Percentiles rank a stretch among this genome's conserved stretches.
phyloP scores from a whole-genome alignment of 768 basidiomycete genomes.

The Daedalea quercina region DNA sequence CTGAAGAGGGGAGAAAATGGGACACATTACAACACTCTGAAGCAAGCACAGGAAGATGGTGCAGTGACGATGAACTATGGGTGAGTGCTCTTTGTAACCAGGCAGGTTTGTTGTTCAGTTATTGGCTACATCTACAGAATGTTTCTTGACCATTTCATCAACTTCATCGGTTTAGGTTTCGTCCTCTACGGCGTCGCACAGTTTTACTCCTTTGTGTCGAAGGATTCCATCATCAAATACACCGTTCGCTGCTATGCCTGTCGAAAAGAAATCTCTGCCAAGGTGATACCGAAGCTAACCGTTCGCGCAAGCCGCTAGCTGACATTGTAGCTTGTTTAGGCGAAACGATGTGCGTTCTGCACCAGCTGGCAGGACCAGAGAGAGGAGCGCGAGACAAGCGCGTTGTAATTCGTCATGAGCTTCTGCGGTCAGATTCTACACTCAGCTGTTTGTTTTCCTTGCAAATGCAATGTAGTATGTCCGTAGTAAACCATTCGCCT shows the following conservation, averaged over 20 bases:
- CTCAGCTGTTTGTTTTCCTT: no score
- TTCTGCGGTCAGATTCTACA: no score
- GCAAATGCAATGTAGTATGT: no score
- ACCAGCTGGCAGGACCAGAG: constrained; percentile 37
- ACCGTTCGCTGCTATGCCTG: constrained; percentile 36
- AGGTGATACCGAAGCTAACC: constrained; percentile 25
- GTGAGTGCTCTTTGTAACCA: constrained; percentile 2
- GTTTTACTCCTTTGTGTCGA: constrained; percentile 29
- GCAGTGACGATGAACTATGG: constrained; percentile 33
- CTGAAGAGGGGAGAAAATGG: constrained; percentile 29
- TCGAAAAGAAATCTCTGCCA: constrained; percentile 34
- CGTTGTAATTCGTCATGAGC: background rate
- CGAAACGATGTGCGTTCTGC: constrained; percentile 34
- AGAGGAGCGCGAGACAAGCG: constrained; percentile 27
- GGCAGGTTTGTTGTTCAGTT: no score
- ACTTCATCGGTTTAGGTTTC: constrained; percentile 33
- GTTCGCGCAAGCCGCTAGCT: background rate
- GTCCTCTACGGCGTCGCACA: constrained; percentile 32
- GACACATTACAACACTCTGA: constrained; percentile 32
- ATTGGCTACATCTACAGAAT: constrained; percentile 7
- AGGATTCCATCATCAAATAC: constrained; percentile 36
- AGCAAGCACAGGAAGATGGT: constrained; percentile 39
- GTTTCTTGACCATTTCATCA: constrained; percentile 32
- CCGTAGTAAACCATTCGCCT: no score
- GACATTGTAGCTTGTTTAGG: constrained; percentile 16